A percentile compares a stretch with the other conserved stretches of the same genome.
Evolutionary conservation across 2,329 filamentous ascomycete genomes (phyloP).

Genomic region (Pseudonectria foliicola): DNA sequence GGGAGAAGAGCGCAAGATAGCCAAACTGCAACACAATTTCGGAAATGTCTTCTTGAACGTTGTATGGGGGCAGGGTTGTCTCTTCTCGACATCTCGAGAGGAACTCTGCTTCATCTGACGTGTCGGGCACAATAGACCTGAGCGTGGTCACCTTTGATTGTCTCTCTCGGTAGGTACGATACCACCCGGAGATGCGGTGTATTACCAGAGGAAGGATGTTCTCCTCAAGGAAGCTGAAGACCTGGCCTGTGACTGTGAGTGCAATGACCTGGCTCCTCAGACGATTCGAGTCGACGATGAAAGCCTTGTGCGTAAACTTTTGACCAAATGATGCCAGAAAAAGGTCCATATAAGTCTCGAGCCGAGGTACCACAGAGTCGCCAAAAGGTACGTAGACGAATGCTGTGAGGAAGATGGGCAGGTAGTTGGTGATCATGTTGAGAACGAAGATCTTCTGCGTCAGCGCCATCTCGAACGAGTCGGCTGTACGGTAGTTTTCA

Average conservation of each 20-base stretch:
- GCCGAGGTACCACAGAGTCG: constrained; percentile 56
- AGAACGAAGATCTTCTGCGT: constrained; percentile 70
- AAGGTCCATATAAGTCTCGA: constrained; percentile 52
- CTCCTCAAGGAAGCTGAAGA: constrained; percentile 66
- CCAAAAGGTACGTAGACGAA: constrained; percentile 77
- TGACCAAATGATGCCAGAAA: constrained; percentile 36
- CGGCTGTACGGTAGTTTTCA: constrained; percentile 69
- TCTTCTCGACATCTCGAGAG: constrained; percentile 58
- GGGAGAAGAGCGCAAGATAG: constrained; percentile 65
- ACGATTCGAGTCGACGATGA: constrained; percentile 58
- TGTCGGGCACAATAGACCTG: constrained; percentile 44
- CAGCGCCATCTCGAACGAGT: constrained; percentile 60
- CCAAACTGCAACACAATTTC: constrained; percentile 71
- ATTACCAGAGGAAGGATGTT: constrained; percentile 63
- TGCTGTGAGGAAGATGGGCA: constrained; percentile 67
- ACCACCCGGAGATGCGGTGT: constrained; percentile 46
- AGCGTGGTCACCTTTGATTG: constrained; percentile 36
- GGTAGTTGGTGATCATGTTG: constrained; percentile 74
- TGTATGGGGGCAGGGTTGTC: constrained; percentile 60
- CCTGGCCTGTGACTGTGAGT: constrained; percentile 64
- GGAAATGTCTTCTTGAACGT: constrained; percentile 65
- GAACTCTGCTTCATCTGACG: constrained; percentile 56
- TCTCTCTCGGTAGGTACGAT: constrained; percentile 28
- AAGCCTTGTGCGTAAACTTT: constrained; percentile 48
- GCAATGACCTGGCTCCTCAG: constrained; percentile 69